Percentiles rank a stretch among this genome's conserved stretches.
Evolutionary conservation across 2,329 filamentous ascomycete species (phyloP).

Genomic region (Fusarium bulbicola): DNA sequence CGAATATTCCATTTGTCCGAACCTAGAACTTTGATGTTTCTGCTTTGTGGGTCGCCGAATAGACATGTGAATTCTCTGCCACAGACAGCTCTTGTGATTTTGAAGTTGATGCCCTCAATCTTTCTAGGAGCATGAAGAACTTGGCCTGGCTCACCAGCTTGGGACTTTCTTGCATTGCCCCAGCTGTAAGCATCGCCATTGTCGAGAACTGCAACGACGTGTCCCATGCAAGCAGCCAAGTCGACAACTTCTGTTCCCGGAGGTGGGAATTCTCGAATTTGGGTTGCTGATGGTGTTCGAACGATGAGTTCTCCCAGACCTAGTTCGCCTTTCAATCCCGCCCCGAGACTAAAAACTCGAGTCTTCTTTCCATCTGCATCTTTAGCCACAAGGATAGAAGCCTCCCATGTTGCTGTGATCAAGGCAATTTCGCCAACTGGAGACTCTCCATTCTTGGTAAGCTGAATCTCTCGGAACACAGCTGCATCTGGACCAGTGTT

Average conservation of each 20-base stretch:
- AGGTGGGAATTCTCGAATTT: constrained; percentile 72
- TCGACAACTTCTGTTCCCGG: constrained; percentile 65
- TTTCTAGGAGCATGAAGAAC: constrained; percentile 68
- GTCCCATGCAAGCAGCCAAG: constrained; percentile 78
- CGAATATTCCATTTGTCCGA: constrained; percentile 76
- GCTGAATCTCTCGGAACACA: constrained; percentile 52
- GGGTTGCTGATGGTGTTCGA: constrained; percentile 56
- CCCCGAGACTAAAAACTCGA: constrained; percentile 70
- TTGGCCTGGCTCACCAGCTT: constrained; percentile 71
- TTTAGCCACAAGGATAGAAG: constrained; percentile 68
- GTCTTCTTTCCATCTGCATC: constrained; percentile 55
- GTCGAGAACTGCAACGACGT: constrained; percentile 76
- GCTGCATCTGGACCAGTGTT: constrained; percentile 43
- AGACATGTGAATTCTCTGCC: constrained; percentile 88
- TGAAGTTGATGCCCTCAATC: constrained; percentile 68
- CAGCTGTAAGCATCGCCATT: constrained; percentile 86
- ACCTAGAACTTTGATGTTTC: constrained; percentile 74
- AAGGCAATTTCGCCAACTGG: constrained; percentile 47
- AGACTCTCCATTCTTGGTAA: constrained; percentile 44
- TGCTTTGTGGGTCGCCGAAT: constrained; percentile 62
- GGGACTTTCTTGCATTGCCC: constrained; percentile 87
- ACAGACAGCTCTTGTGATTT: constrained; percentile 74
- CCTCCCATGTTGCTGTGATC: constrained; percentile 82
- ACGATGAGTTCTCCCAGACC: constrained; percentile 67
- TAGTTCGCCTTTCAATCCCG: constrained; percentile 76